Evolutionary conservation across 2,329 filamentous ascomycete genomes (phyloP).

Genomic region (Dothistroma pini): DNA sequence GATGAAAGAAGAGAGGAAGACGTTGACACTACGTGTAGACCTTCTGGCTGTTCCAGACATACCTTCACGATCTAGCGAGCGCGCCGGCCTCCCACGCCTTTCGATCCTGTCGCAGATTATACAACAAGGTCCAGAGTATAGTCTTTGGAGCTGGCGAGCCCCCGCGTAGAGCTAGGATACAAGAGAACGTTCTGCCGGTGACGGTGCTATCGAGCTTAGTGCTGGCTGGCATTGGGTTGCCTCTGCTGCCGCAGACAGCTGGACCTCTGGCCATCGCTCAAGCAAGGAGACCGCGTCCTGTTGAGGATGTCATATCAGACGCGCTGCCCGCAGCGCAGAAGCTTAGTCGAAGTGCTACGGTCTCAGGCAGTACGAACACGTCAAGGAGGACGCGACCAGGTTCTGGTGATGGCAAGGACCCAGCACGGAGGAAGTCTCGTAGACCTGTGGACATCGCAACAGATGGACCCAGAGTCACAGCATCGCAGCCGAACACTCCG

Average conservation of each 20-base stretch:
- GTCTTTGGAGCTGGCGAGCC: conserved; percentile 75
- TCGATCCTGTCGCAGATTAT: conserved; percentile 76
- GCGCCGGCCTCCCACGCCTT: conserved; percentile 74
- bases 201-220: conserved; percentile 78
- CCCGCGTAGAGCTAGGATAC: conserved; percentile 68
- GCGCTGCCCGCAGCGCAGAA: conserved; percentile 52
- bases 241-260: conserved; percentile 71
- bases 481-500: conserved; percentile 20
- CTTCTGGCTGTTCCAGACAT: conserved; percentile 87
- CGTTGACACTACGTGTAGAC: conserved; percentile 53
- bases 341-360: conserved; percentile 66
- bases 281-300: conserved; percentile 67
- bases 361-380: conserved; percentile 47
- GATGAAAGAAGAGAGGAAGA: background rate
- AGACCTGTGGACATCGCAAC: conserved; percentile 33
- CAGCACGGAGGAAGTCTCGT: conserved; percentile 32
- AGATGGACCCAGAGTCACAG: conserved; percentile 15
- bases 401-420: conserved; percentile 27
- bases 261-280: conserved; percentile 79
- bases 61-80: conserved; percentile 73
- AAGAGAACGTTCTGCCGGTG: conserved; percentile 75
- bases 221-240: conserved; percentile 70
- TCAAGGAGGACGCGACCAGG: conserved; percentile 42
- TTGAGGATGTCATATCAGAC: conserved; percentile 60
- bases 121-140: conserved; percentile 85